These are phyloP conservation scores for Stephania japonica DNA, from an alignment of 164 flowering plant genomes.

Conservation along the genomic window DNA sequence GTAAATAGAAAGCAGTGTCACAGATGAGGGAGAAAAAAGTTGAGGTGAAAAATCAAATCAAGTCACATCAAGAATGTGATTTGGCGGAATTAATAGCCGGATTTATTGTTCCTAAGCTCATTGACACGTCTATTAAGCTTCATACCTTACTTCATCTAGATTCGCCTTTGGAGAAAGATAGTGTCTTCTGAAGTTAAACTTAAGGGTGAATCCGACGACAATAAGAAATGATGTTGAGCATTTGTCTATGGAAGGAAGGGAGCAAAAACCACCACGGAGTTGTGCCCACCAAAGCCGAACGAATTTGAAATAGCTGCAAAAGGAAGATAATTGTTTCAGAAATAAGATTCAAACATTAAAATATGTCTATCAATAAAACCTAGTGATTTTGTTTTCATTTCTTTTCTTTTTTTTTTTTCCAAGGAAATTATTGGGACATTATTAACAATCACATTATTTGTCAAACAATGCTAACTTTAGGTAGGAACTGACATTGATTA, in stretches of 20 bases:
- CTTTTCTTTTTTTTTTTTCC: not conserved
- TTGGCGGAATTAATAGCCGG: not conserved
- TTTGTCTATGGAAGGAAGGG: slow-evolving; percentile 44
- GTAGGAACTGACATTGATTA: not conserved
- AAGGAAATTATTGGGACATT: not conserved
- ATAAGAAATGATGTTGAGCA: not conserved
- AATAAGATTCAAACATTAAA: not conserved
- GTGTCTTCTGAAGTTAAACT: not conserved
- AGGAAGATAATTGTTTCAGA: not conserved
- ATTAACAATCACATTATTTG: not conserved
- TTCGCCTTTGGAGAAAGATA: not conserved
- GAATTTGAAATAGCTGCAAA: slow-evolving; percentile 62
- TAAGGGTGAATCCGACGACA: not conserved
- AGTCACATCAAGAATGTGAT: not conserved
- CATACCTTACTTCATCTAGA: not conserved
- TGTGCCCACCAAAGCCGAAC: slow-evolving; percentile 71
- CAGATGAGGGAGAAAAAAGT: not conserved
- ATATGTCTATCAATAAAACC: not conserved
- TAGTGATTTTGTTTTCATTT: not conserved
- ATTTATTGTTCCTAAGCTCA: slow-evolving; percentile 6
- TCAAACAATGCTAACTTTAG: not conserved
- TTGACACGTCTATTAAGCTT: not conserved
- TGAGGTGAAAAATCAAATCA: not conserved
- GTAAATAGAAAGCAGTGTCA: not conserved
- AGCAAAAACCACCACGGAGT: slow-evolving; percentile 65